Conservation (phyloP, 495 filamentous ascomycete genomes). For the Trichoderma gamsii region DNA sequence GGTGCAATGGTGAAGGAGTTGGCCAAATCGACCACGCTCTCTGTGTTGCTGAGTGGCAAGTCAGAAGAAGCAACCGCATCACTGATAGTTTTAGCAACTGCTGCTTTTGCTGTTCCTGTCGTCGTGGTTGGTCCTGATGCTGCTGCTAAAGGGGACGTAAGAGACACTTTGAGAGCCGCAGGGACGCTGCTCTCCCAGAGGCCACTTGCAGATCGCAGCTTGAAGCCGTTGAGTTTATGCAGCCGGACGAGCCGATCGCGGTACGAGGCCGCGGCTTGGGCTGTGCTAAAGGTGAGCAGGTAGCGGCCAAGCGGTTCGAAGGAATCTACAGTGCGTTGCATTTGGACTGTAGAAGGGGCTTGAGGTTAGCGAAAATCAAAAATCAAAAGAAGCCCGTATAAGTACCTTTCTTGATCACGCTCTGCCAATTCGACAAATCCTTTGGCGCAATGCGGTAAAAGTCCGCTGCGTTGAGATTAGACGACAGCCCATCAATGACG, state of each 20-base stretch:
- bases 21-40: conserved; percentile 39
- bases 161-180: neutral
- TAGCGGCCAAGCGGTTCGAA: conserved; percentile 50
- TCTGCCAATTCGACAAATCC: conserved; percentile 59
- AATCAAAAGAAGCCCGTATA: neutral
- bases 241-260: conserved; percentile 39
- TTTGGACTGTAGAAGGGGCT: conserved; percentile 34
- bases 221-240: conserved; percentile 34
- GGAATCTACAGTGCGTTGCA: conserved; percentile 47
- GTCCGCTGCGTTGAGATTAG: conserved; percentile 36
- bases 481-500: neutral
- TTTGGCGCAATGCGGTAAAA: conserved; percentile 53
- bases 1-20: conserved; percentile 49
- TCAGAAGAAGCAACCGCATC: neutral
- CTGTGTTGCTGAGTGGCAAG: conserved; percentile 27
- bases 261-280: conserved; percentile 50
- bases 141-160: neutral
- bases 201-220: neutral
- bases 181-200: conserved; percentile 5
- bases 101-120: neutral
- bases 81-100: neutral
- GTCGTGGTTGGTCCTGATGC: neutral
- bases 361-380: neutral
- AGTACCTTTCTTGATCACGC: conserved; percentile 40
- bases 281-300: conserved; percentile 56